Percentiles rank a stretch among this genome's conserved stretches.
Conservation (phyloP, 2,329 filamentous ascomycete genomes). For the Aureobasidium leucospermi region DNA sequence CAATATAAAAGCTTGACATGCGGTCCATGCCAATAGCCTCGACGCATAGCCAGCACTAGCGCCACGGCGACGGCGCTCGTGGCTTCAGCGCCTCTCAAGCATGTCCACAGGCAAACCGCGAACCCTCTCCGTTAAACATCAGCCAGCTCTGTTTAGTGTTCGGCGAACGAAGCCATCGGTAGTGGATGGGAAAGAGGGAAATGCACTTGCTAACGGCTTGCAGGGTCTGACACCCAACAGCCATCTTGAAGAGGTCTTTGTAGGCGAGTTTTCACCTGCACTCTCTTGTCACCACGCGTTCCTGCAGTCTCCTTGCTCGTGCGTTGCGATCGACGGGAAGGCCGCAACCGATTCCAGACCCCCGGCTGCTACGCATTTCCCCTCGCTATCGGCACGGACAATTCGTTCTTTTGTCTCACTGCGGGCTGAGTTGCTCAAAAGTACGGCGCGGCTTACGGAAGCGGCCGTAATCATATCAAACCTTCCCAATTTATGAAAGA, state of each 20-base stretch:
- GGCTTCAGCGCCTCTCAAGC: conserved; percentile 7
- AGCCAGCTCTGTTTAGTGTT: not conserved
- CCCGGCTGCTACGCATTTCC: not conserved
- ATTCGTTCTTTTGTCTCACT: not conserved
- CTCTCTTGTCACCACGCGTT: not conserved
- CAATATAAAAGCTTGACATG: conserved; percentile 10
- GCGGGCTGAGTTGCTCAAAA: not conserved
- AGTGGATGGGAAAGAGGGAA: not conserved
- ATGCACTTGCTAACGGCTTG: not conserved
- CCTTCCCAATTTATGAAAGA: not conserved
- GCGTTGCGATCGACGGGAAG: not conserved
- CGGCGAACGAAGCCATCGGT: not conserved
- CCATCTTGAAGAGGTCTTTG: not conserved
- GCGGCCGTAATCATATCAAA: conserved; percentile 8
- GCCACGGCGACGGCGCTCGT: not conserved
- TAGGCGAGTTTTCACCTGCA: not conserved
- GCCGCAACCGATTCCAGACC: not conserved
- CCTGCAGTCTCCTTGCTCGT: conserved; percentile 2
- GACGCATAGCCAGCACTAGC: conserved; percentile 11
- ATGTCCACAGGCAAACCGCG: not conserved
- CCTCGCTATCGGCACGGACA: not conserved
- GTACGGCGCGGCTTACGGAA: not conserved
- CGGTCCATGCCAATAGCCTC: conserved; percentile 9
- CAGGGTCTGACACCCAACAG: not conserved
- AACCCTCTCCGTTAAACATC: not conserved